These are phyloP conservation scores for Wickerhamomyces chambardii DNA, from an alignment of 805 yeast genomes.

Conservation along the genomic window DNA sequence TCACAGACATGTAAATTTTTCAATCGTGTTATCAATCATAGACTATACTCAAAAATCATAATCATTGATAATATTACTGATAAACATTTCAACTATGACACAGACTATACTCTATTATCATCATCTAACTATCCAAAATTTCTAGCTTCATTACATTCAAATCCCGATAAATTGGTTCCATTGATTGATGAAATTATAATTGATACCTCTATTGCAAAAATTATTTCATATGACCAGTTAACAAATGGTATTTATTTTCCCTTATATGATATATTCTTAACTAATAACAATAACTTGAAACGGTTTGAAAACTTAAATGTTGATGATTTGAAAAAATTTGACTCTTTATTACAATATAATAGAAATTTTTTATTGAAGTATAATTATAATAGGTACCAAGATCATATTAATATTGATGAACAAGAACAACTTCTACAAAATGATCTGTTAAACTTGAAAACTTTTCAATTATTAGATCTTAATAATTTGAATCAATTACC, in stretches of 20 bases:
- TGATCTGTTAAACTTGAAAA: conserved; percentile 14
- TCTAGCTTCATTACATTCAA: conserved; percentile 17
- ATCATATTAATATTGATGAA: conserved; percentile 7
- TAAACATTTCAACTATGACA: conserved; percentile 12
- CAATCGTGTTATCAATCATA: conserved; percentile 15
- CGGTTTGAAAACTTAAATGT: conserved; percentile 15
- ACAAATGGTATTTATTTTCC: conserved; percentile 13
- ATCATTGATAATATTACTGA: conserved; percentile 15
- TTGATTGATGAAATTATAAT: conserved; percentile 16
- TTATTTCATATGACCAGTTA: conserved; percentile 14
- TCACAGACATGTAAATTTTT: conserved; percentile 16
- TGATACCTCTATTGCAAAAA: conserved; percentile 12
- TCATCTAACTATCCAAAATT: conserved; percentile 16
- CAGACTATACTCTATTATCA: conserved; percentile 15
- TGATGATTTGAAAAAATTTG: conserved; percentile 17
- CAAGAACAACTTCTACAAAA: conserved; percentile 8
- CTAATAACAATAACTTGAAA: conserved; percentile 15
- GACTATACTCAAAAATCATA: conserved; percentile 16
- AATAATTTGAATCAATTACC: conserved; percentile 15
- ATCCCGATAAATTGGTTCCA: conserved; percentile 12
- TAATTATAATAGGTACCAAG: conserved; percentile 16
- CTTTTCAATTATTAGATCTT: conserved; percentile 13
- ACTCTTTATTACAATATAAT: conserved; percentile 14
- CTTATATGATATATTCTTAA: conserved; percentile 17
- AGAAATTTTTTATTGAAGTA: conserved; percentile 15